Percentiles rank a stretch among this genome's conserved stretches.
These are phyloP conservation scores for Eragrostis tef DNA, from an alignment of 202 grass and related monocot species.

Conservation along the genomic window DNA sequence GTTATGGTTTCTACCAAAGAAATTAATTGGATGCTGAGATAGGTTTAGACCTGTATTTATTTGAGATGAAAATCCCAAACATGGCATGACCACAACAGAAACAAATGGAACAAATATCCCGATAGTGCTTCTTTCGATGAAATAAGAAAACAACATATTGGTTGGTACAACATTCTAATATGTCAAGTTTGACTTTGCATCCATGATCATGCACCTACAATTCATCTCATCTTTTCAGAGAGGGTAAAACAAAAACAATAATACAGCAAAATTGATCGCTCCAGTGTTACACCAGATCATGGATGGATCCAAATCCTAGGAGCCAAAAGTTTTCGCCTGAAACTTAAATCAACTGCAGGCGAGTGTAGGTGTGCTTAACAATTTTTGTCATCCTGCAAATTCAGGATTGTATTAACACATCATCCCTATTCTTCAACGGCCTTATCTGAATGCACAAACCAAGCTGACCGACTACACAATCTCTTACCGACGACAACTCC, in stretches of 20 bases:
- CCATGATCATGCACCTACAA: neutral
- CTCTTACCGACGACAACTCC: neutral
- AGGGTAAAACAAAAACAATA: neutral
- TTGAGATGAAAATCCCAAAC: neutral
- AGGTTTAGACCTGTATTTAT: neutral
- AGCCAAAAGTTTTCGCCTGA: neutral
- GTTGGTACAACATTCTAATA: neutral
- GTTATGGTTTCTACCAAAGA: neutral
- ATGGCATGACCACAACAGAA: neutral
- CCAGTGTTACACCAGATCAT: neutral
- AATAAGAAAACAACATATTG: constrained; percentile 1
- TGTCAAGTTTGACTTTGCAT: neutral
- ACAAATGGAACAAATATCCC: neutral
- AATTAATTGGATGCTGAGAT: neutral
- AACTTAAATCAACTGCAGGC: neutral
- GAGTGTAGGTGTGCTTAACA: neutral
- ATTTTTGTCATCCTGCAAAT: neutral
- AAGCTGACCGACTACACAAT: neutral
- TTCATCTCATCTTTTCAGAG: neutral
- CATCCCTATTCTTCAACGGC: constrained; percentile 33
- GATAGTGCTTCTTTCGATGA: neutral
- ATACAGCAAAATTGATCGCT: constrained; percentile 3
- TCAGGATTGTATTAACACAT: neutral
- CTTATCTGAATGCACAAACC: neutral
- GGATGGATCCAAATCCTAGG: neutral